These are phyloP conservation scores for Nicotiana undulata DNA, from an alignment of 257 asterid genomes.

Conservation along the genomic window DNA sequence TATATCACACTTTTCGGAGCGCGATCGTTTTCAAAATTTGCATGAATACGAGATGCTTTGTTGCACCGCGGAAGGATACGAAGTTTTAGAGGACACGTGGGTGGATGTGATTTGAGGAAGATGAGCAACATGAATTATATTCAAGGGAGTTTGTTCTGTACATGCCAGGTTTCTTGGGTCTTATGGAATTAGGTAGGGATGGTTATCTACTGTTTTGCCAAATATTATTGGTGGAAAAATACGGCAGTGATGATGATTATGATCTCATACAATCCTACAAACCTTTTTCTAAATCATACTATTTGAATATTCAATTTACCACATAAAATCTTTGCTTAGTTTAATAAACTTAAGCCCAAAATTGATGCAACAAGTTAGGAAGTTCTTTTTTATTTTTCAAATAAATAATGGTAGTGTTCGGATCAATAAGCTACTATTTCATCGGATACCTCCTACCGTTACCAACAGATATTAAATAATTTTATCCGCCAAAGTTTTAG, in stretches of 20 bases:
- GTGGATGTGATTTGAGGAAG: not conserved
- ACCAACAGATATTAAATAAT: too few species aligned
- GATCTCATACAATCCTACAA: not conserved
- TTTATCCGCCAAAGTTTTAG: too few species aligned
- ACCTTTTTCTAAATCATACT: not conserved
- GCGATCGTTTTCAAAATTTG: too few species aligned
- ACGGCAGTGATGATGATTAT: not conserved
- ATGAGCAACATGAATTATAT: not conserved
- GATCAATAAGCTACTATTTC: too few species aligned
- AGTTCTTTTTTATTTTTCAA: not conserved
- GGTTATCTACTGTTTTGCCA: constrained; percentile 30
- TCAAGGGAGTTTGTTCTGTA: not conserved
- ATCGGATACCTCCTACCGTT: too few species aligned
- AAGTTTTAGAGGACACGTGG: not conserved
- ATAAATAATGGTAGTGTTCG: too few species aligned
- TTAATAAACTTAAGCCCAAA: not conserved
- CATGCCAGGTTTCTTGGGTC: not conserved
- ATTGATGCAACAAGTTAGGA: not conserved
- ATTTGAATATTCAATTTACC: not conserved
- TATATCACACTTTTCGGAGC: rapidly evolving
- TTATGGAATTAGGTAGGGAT: constrained; percentile 21
- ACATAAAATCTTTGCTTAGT: not conserved
- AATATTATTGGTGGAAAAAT: not conserved
- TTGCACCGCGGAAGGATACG: too few species aligned
- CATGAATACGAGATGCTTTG: too few species aligned